Conservation (phyloP, 1,139 yeast genomes). For the Scheffersomyces titani region DNA sequence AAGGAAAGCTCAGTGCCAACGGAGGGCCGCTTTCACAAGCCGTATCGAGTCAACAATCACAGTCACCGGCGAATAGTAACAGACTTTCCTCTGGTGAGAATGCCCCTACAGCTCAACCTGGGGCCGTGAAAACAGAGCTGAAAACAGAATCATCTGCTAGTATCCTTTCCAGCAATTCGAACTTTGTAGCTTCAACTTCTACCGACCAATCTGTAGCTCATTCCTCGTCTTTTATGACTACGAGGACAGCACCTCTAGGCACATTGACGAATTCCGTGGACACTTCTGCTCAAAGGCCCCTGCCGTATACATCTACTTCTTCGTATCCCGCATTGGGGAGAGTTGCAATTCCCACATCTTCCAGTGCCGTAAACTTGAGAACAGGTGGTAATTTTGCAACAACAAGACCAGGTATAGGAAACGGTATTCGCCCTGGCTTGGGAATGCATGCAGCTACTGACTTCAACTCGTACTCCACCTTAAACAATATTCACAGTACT, state of each 20-base stretch:
- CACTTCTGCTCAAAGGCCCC: not conserved
- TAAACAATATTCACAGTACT: constrained; percentile 18
- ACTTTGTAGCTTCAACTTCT: not conserved
- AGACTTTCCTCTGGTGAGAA: not conserved
- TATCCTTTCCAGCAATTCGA: not conserved
- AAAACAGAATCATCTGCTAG: not conserved
- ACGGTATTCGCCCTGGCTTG: constrained; percentile 42
- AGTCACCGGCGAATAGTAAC: not conserved
- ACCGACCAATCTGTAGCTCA: not conserved
- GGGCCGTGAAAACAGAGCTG: not conserved
- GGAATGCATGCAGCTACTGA: not conserved
- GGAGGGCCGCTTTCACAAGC: not conserved
- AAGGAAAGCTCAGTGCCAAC: constrained; percentile 11
- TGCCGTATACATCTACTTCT: not conserved
- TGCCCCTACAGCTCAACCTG: not conserved
- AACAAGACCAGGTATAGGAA: constrained; percentile 73
- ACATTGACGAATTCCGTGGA: not conserved
- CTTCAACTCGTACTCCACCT: not conserved
- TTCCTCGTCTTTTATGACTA: not conserved
- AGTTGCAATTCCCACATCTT: constrained; percentile 20
- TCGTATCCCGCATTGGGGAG: not conserved
- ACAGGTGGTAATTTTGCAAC: constrained; percentile 64
- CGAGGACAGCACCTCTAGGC: not conserved
- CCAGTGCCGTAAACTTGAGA: constrained; percentile 58
- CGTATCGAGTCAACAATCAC: not conserved